These are phyloP conservation scores for Trichoderma asperelloides DNA, from an alignment of 495 filamentous ascomycete species.

Conservation along the genomic window DNA sequence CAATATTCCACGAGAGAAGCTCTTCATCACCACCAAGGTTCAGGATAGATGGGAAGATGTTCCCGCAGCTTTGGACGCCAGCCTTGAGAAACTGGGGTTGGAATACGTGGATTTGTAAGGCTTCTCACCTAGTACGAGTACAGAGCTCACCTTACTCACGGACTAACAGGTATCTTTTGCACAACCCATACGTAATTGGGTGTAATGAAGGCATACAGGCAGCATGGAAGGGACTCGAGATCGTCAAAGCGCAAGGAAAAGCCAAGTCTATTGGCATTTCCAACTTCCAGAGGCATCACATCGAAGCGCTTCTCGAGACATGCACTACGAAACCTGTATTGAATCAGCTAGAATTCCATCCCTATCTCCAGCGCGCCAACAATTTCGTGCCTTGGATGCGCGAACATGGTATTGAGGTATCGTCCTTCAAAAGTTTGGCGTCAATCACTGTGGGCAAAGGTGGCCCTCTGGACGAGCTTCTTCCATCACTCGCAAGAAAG, in stretches of 20 bases:
- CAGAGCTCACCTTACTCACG: background rate
- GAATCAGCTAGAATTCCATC: background rate
- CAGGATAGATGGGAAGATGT: conserved; percentile 52
- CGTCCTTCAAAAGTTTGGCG: background rate
- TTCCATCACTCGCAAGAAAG: background rate
- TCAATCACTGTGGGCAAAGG: background rate
- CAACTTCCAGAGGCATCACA: conserved; percentile 63
- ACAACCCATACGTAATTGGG: background rate
- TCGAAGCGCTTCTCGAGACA: conserved; percentile 53
- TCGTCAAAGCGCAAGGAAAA: conserved; percentile 29
- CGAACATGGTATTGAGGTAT: background rate
- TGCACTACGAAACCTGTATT: background rate
- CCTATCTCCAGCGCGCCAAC: background rate
- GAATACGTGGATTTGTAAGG: conserved; percentile 73
- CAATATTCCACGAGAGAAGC: conserved; percentile 68
- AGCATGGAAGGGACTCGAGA: background rate
- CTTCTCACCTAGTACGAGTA: conserved; percentile 31
- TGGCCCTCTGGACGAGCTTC: background rate
- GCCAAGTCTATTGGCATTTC: conserved; percentile 74
- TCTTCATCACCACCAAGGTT: conserved; percentile 85
- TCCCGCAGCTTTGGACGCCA: conserved; percentile 57
- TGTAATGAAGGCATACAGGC: background rate
- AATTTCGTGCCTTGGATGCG: background rate
- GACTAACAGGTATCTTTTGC: background rate
- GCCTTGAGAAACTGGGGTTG: conserved; percentile 52